Percentiles rank a stretch among this genome's conserved stretches.
Conservation (phyloP, 2,329 filamentous ascomycete genomes). For the Magnaporthiopsis incrustans region DNA sequence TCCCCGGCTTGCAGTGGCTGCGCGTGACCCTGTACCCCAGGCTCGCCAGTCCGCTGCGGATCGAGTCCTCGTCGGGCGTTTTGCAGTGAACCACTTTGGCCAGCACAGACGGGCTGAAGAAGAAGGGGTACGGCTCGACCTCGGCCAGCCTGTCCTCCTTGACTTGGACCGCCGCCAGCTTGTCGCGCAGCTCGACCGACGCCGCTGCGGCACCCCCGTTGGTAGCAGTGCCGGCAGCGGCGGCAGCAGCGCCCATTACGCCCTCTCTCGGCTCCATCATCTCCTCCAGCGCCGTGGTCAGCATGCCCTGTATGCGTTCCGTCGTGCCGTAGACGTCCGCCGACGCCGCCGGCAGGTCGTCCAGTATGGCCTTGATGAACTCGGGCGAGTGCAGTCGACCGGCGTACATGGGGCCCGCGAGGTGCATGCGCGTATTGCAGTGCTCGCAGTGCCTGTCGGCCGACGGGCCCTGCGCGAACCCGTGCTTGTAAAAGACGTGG, state of each 20-base stretch:
- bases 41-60: constrained; percentile 73
- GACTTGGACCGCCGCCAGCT: neutral
- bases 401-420: constrained; percentile 91
- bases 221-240: constrained; percentile 25
- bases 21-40: constrained; percentile 77
- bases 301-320: constrained; percentile 80
- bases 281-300: constrained; percentile 82
- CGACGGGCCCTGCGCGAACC: constrained; percentile 62
- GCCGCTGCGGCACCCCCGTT: neutral
- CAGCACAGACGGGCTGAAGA: constrained; percentile 68
- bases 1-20: constrained; percentile 83
- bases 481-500: constrained; percentile 65
- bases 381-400: constrained; percentile 77
- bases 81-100: constrained; percentile 70
- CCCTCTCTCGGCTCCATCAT: constrained; percentile 26
- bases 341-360: constrained; percentile 59
- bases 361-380: constrained; percentile 74
- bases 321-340: constrained; percentile 69
- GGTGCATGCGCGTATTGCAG: constrained; percentile 78
- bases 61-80: constrained; percentile 68
- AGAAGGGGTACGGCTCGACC: constrained; percentile 75
- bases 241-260: constrained; percentile 9
- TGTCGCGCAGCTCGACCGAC: neutral
- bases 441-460: constrained; percentile 64
- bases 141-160: constrained; percentile 48